Base-by-base conservation (phyloP, 306 rosid genomes). In the Prunus armeniaca region DNA sequence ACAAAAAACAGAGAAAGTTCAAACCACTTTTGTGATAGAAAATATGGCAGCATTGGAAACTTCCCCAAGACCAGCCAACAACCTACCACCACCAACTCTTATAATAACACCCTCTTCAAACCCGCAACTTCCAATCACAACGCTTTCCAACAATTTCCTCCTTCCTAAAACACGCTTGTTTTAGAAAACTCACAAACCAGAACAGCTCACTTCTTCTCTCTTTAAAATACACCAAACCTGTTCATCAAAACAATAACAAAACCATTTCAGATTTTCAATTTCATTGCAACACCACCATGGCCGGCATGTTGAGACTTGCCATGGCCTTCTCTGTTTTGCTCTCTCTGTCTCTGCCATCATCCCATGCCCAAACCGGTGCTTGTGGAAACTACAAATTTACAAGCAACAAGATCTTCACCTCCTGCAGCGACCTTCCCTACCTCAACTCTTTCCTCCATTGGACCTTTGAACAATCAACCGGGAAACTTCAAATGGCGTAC, bases 371-470 rank as follows among this genome's bases (percentile, higher is more conserved):
- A 66, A 72, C 65, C 18, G 12, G 3, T 12, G 34, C 45, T 41
- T 63, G 67, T 41, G 3, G 13, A 17, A 30, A 4, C 75, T 79
- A 87, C 24, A 19, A 25, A 45, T 88, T 92, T 68, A 8, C 69
- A 0, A 25, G 3, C 61, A 90, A 80, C 87, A 9, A 28, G 62
- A 6, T 0, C 4, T 90, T 74, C 82, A 0, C 27, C 1, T 5
- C 72, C 2, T 93, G 97, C 71, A 56, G 69, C 18, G 89, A 82
- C 74, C 87, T 93, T 12, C 84, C 98, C 0, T 63, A 63, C 4
- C 63, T 86, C 41, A 75, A 67, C 72, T 82, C 98, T 45, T 88
- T 79, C 80, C 86, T 93, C 38, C 89, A 93, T 57, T 91, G 95
- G 98, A 87, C 56, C 32, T 85, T 65, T 54, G 64, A 82, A 0